Evolutionary conservation across 257 asterid genomes (phyloP).

Genomic region (Solanum gracilifrons): DNA sequence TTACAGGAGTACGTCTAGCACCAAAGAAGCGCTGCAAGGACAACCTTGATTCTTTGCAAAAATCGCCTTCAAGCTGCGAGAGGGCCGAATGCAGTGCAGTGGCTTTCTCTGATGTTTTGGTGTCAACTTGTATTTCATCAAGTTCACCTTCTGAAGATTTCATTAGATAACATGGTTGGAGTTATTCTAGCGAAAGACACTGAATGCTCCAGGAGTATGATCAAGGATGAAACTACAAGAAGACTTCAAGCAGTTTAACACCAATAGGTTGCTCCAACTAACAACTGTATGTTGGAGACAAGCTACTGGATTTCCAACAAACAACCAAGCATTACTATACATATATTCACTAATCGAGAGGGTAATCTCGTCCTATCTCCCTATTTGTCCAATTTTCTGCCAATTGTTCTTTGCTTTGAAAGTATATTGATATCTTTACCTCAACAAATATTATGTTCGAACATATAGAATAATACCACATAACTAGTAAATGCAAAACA

Average conservation of each 20-base stretch:
- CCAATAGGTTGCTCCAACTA: neutral
- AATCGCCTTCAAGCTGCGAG: conserved; percentile 54
- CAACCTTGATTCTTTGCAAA: conserved; percentile 76
- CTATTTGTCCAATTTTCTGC: neutral
- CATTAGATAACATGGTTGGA: conserved; percentile 18
- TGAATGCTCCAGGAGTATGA: neutral
- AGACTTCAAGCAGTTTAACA: neutral
- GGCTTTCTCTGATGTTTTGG: conserved; percentile 50
- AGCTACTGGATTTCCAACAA: neutral
- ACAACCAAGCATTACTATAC: neutral
- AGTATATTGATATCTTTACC: neutral
- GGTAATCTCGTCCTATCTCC: neutral
- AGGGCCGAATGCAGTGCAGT: conserved; percentile 67
- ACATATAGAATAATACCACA: neutral
- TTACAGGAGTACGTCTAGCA: conserved; percentile 64
- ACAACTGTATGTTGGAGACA: neutral
- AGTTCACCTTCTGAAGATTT: conserved; percentile 38
- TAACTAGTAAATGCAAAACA: neutral
- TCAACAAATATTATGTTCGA: neutral
- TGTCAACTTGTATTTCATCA: conserved; percentile 54
- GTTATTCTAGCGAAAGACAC: neutral
- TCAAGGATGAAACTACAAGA: neutral
- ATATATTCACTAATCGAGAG: neutral
- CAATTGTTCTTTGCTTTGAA: neutral
- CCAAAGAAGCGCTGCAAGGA: conserved; percentile 81